Conservation (phyloP, 495 filamentous ascomycete genomes). For the Lasiosphaeria hispida region DNA sequence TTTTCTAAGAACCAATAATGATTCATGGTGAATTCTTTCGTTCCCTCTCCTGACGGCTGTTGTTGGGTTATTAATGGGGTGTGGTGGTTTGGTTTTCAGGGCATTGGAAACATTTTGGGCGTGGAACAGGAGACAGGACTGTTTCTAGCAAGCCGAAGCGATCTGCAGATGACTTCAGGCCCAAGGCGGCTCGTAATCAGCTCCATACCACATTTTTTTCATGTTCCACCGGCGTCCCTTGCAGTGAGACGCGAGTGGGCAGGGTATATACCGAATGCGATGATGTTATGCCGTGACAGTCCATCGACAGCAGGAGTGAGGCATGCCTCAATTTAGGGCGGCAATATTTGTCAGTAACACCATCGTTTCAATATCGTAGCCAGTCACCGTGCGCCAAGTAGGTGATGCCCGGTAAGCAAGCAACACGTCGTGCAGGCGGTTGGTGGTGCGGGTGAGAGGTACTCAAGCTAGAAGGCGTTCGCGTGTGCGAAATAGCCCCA, state of each 20-base stretch:
- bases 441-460: not conserved
- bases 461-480: not conserved
- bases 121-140: not conserved
- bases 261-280: not conserved
- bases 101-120: not conserved
- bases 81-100: not conserved
- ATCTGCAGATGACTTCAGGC: not conserved
- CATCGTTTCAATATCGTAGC: no score
- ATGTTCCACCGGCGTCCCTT: not conserved
- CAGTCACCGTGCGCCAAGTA: no score
- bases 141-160: slow-evolving; percentile 2
- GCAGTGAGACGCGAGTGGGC: not conserved
- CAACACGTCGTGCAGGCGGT: no score
- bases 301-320: no score
- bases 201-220: not conserved
- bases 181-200: slow-evolving; percentile 6
- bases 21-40: not conserved
- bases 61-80: not conserved
- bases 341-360: no score
- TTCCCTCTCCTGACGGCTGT: not conserved
- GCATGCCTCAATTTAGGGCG: no score
- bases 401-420: no score
- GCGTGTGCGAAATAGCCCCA: slow-evolving; percentile 2
- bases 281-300: no score
- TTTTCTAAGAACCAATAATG: slow-evolving; percentile 1